These are phyloP conservation scores for Calonectria pteridis DNA, from an alignment of 2,329 filamentous ascomycete genomes.

Conservation along the genomic window DNA sequence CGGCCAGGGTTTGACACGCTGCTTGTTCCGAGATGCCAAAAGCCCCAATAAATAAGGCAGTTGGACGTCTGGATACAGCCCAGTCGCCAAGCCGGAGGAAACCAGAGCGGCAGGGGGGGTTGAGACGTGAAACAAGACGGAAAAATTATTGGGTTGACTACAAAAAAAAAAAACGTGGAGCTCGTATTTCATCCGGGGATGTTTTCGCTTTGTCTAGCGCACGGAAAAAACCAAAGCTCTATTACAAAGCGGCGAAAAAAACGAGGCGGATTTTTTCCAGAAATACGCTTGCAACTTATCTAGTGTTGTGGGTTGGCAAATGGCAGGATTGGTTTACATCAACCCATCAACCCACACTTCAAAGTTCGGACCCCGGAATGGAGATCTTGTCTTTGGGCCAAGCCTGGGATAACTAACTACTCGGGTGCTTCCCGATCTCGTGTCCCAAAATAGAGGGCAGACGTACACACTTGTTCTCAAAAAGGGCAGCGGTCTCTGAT, in stretches of 20 bases:
- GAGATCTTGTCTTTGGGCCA: neutral
- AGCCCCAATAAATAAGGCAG: slow-evolving; percentile 2
- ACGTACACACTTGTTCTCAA: neutral
- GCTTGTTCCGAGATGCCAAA: neutral
- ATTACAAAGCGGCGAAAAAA: neutral
- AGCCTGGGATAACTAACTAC: neutral
- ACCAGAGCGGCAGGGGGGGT: neutral
- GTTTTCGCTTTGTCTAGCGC: neutral
- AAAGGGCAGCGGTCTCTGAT: neutral
- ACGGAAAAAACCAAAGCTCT: neutral
- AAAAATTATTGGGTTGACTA: neutral
- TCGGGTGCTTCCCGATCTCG: slow-evolving; percentile 6
- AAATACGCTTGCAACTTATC: neutral
- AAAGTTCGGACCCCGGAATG: slow-evolving; percentile 3
- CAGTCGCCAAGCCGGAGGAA: slow-evolving; percentile 2
- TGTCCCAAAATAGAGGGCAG: slow-evolving; percentile 9
- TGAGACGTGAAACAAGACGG: neutral
- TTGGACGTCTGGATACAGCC: neutral
- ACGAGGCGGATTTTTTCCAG: neutral
- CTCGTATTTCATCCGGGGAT: slow-evolving; percentile 1
- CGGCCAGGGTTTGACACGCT: neutral
- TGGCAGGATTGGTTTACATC: neutral
- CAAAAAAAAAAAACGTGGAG: neutral
- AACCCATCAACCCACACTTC: neutral
- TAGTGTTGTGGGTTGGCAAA: neutral